Evolutionary conservation across 192 early-diverging fungal genomes (phyloP).

Genomic region (Haplosporangium gracile): DNA sequence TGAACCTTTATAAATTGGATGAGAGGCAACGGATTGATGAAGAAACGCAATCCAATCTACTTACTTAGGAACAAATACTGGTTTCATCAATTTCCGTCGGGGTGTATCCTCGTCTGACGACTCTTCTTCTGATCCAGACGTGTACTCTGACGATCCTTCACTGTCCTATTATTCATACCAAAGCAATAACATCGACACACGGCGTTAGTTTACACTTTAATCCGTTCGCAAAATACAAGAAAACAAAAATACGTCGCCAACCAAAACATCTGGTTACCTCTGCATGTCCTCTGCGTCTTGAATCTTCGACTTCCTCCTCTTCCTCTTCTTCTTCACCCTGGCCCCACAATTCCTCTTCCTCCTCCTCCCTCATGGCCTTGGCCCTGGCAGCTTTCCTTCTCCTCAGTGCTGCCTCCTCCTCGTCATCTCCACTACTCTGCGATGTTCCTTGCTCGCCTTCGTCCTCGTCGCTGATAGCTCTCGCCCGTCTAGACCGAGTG

Average conservation of each 20-base stretch:
- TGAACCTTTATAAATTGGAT: neutral
- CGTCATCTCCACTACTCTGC: conserved; percentile 62
- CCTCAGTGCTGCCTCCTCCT: conserved; percentile 59
- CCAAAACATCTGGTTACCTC: conserved; percentile 23
- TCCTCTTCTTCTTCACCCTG: conserved; percentile 64
- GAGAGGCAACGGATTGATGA: too few relatives aligned
- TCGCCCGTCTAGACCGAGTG: conserved; percentile 30
- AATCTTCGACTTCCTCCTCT: conserved; percentile 44
- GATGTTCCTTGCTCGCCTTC: conserved; percentile 18
- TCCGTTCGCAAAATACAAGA: neutral
- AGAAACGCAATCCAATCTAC: neutral
- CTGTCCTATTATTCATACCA: conserved; percentile 56
- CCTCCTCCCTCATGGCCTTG: conserved; percentile 39
- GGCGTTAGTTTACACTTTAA: neutral
- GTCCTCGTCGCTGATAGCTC: conserved; percentile 35
- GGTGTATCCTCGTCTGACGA: conserved; percentile 53
- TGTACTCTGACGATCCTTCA: conserved; percentile 65
- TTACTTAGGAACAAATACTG: conserved; percentile 94
- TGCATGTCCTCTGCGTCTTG: conserved; percentile 28
- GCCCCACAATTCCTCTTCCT: conserved; percentile 57
- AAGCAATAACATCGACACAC: neutral
- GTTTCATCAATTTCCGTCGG: conserved; percentile 77
- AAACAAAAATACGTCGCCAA: neutral
- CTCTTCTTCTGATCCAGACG: conserved; percentile 77
- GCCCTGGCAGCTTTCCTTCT: conserved; percentile 44